Conservation (phyloP, 352 stramenopile species). For the Pythium myriotylum region DNA sequence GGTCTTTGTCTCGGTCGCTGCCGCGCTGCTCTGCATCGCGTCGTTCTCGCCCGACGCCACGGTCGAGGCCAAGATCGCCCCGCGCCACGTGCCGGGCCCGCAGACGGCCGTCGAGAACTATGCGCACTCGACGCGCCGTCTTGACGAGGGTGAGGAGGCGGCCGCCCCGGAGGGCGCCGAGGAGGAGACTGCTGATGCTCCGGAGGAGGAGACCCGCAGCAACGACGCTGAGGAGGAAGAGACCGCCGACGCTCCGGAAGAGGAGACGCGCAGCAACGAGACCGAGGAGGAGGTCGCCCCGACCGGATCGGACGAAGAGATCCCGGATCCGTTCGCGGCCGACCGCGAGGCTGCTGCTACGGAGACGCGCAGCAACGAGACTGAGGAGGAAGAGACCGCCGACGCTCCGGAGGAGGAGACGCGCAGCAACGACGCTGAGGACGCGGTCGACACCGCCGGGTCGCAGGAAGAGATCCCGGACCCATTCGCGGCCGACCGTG, state of each 20-base stretch:
- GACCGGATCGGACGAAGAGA: no score
- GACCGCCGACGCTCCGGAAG: not conserved
- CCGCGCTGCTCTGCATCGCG: constrained; percentile 5
- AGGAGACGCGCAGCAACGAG: not conserved
- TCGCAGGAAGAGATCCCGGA: not conserved
- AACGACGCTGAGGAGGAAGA: not conserved
- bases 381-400: not conserved
- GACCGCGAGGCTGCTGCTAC: not conserved
- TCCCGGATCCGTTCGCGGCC: no score
- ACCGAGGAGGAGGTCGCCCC: no score
- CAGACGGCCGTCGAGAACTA: constrained; percentile 1
- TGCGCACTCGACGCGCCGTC: not conserved
- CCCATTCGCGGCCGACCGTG: no score
- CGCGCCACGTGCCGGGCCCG: not conserved
- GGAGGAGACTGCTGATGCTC: not conserved
- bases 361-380: not conserved
- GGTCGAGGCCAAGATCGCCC: constrained; percentile 7
- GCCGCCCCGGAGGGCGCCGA: no score
- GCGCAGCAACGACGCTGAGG: not conserved
- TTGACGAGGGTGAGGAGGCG: no score
- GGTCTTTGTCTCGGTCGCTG: constrained; percentile 9
- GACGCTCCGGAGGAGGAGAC: not conserved
- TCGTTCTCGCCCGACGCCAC: constrained; percentile 6
- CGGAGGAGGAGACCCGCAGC: not conserved
- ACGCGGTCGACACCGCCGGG: no score